Evolutionary conservation across 2,329 filamentous ascomycete genomes (phyloP).

Genomic region (Penicillium rolfsii): DNA sequence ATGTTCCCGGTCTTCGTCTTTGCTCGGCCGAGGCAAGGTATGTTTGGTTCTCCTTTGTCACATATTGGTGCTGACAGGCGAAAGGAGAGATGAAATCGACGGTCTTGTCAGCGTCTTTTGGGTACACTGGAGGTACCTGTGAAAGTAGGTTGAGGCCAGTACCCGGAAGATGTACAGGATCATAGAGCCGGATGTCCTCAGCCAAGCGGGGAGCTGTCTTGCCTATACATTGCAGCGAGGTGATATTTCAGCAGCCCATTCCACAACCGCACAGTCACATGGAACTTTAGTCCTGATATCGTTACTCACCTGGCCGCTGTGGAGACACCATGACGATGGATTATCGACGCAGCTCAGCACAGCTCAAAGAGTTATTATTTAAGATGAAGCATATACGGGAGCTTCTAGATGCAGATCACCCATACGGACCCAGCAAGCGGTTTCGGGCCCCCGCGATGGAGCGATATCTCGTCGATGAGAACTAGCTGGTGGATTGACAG

Average conservation of each 20-base stretch:
- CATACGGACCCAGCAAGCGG: conserved; percentile 6
- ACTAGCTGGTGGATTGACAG: conserved; percentile 26
- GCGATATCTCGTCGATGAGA: conserved; percentile 16
- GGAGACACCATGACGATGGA: conserved; percentile 35
- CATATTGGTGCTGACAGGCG: conserved; percentile 64
- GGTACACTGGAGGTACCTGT: conserved; percentile 59
- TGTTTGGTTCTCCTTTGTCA: conserved; percentile 60
- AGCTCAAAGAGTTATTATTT: not conserved
- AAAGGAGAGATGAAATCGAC: conserved; percentile 41
- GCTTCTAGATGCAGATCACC: not conserved
- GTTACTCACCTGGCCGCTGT: conserved; percentile 39
- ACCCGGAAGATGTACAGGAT: conserved; percentile 47
- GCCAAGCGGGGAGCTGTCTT: conserved; percentile 57
- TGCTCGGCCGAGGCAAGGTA: conserved; percentile 48
- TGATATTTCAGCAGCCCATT: conserved; percentile 11
- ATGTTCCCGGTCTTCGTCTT: conserved; percentile 46
- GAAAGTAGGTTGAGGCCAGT: conserved; percentile 60
- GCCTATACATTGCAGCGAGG: conserved; percentile 39
- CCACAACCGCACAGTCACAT: not conserved
- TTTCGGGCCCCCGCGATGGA: conserved; percentile 3
- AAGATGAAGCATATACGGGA: not conserved
- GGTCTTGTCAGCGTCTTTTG: conserved; percentile 39
- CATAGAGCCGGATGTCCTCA: conserved; percentile 51
- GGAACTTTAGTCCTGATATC: not conserved
- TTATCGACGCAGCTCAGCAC: conserved; percentile 4